Percentiles rank a stretch among this genome's conserved stretches.
Evolutionary conservation across 2,329 filamentous ascomycete species (phyloP).

Genomic region (Fusarium tuaranense): DNA sequence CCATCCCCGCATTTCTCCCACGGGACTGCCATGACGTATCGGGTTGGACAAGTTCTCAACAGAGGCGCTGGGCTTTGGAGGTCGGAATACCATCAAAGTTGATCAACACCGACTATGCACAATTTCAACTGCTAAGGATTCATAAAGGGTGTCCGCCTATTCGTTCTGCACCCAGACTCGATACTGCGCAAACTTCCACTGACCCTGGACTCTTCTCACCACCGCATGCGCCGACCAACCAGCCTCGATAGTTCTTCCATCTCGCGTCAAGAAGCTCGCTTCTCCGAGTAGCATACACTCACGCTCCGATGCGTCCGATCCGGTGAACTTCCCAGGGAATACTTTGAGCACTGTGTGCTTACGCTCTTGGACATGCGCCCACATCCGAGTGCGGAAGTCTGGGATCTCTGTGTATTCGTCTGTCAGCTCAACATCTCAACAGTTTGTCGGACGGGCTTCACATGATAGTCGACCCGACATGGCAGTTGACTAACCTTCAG

Average conservation of each 20-base stretch:
- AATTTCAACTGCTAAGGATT: slow-evolving; percentile 19
- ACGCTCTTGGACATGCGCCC: slow-evolving; percentile 54
- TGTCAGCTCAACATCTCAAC: slow-evolving; percentile 14
- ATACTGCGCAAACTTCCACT: slow-evolving; percentile 51
- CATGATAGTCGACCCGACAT: neutral
- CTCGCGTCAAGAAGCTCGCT: slow-evolving; percentile 43
- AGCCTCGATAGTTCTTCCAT: slow-evolving; percentile 42
- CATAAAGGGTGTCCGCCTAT: slow-evolving; percentile 23
- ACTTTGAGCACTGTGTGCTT: slow-evolving; percentile 57
- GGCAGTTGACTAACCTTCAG: slow-evolving; percentile 44
- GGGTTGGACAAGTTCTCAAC: slow-evolving; percentile 18
- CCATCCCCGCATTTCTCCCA: slow-evolving; percentile 27
- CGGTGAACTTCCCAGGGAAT: slow-evolving; percentile 54
- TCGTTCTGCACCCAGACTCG: slow-evolving; percentile 49
- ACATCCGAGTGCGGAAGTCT: slow-evolving; percentile 56
- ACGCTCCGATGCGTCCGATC: slow-evolving; percentile 23
- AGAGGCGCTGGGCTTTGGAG: neutral
- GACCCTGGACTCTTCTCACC: slow-evolving; percentile 43
- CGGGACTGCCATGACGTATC: slow-evolving; percentile 32
- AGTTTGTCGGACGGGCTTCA: slow-evolving; percentile 1
- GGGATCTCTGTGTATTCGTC: slow-evolving; percentile 54
- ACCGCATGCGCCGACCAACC: slow-evolving; percentile 50
- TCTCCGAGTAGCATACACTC: slow-evolving; percentile 53
- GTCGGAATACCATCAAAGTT: slow-evolving; percentile 4
- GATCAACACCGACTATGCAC: slow-evolving; percentile 27